A percentile compares a stretch with the other conserved stretches of the same genome.
Evolutionary conservation across 192 early-diverging fungal species (phyloP).

Genomic region (Coemansia sp.): DNA sequence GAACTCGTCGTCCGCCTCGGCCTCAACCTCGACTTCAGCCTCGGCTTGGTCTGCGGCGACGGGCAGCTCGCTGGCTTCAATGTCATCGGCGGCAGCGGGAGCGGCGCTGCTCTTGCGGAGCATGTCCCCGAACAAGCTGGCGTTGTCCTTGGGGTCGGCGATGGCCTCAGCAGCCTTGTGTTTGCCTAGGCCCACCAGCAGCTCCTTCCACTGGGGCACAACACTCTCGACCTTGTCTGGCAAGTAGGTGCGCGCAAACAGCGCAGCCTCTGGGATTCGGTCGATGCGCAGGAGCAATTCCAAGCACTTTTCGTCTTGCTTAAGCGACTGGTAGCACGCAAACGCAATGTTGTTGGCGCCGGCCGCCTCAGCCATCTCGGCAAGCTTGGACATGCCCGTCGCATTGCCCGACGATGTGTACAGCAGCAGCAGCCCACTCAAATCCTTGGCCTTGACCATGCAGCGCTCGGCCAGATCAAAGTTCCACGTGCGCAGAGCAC

Average conservation of each 20-base stretch:
- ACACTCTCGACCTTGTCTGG: conserved; percentile 71
- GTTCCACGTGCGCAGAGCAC: conserved; percentile 87
- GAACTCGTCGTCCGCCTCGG: conserved; percentile 36
- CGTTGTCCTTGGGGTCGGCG: conserved; percentile 79
- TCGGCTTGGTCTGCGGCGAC: not conserved
- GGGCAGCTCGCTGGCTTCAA: not conserved
- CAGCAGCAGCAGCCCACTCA: conserved; percentile 84
- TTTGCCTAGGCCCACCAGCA: conserved; percentile 64
- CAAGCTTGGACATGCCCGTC: conserved; percentile 71
- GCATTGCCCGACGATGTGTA: conserved; percentile 89
- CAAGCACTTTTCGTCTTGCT: conserved; percentile 76
- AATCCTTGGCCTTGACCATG: conserved; percentile 80
- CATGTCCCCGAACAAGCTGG: conserved; percentile 59
- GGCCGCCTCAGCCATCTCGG: conserved; percentile 57
- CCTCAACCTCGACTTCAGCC: conserved; percentile 1
- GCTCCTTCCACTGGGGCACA: conserved; percentile 78
- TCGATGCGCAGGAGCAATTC: conserved; percentile 84
- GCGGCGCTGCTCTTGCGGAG: conserved; percentile 6
- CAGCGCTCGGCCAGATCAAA: conserved; percentile 90
- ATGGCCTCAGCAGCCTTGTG: conserved; percentile 84
- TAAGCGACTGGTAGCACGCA: conserved; percentile 71
- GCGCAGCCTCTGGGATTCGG: conserved; percentile 91
- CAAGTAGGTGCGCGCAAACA: conserved; percentile 86
- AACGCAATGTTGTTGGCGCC: conserved; percentile 95
- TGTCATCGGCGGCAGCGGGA: conserved; percentile 4